Evolutionary conservation across 148 eudicot species (phyloP).

Genomic region (Spergularia marina): DNA sequence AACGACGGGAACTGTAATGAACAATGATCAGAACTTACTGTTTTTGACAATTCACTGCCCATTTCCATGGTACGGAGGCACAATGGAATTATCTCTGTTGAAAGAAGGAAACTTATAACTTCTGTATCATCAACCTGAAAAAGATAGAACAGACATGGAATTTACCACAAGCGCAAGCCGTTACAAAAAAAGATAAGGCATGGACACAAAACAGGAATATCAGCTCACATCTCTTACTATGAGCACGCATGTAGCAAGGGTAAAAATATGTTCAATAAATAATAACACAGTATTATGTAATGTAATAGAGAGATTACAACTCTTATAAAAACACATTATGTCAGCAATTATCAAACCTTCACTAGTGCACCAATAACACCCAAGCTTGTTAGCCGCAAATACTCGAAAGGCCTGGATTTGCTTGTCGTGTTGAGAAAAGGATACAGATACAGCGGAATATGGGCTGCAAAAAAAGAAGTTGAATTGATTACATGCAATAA

Average conservation of each 20-base stretch:
- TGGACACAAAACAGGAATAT: no score
- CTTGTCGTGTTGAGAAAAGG: slow-evolving; percentile 96
- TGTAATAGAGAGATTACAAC: neutral
- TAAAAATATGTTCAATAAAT: no score
- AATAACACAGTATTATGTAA: neutral
- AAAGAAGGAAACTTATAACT: slow-evolving; percentile 88
- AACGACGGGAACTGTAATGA: neutral
- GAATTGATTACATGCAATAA: neutral
- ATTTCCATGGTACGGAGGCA: slow-evolving; percentile 98
- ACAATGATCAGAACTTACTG: slow-evolving; percentile 45
- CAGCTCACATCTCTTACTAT: neutral
- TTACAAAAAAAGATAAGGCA: no score
- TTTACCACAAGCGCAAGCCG: neutral
- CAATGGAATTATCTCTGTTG: slow-evolving; percentile 91
- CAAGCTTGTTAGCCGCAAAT: slow-evolving; percentile 87
- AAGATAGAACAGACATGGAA: neutral
- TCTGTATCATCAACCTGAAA: slow-evolving; percentile 64
- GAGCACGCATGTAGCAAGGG: neutral
- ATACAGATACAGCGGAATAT: slow-evolving; percentile 89
- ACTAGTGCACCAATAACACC: slow-evolving; percentile 97
- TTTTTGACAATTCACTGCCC: slow-evolving; percentile 96
- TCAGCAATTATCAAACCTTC: slow-evolving; percentile 50
- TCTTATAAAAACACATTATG: neutral
- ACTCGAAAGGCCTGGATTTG: slow-evolving; percentile 98
- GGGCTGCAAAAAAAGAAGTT: slow-evolving; percentile 56